These are phyloP conservation scores for Pezicula carpinea DNA, from an alignment of 2,329 filamentous ascomycete genomes.

Conservation along the genomic window DNA sequence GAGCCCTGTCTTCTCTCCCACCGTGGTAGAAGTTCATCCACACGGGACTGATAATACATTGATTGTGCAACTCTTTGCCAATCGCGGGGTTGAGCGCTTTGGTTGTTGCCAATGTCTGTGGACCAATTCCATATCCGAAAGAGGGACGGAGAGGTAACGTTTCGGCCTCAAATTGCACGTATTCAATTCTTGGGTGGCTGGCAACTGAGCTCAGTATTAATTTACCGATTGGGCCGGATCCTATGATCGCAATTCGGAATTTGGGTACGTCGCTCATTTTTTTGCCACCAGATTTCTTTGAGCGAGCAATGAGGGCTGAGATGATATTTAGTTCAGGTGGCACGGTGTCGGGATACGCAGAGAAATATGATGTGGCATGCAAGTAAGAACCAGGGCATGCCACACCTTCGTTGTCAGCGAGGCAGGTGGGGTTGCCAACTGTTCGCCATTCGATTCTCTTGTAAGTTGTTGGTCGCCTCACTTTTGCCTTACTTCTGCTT, in stretches of 20 bases:
- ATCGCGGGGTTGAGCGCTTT: conserved; percentile 2
- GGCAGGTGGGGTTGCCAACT: too few species aligned
- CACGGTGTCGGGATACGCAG: too few species aligned
- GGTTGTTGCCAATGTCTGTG: conserved; percentile 3
- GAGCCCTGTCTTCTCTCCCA: background rate
- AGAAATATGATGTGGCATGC: too few species aligned
- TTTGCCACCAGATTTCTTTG: too few species aligned
- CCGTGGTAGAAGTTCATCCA: conserved; percentile 7
- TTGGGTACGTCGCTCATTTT: background rate
- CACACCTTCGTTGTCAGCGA: too few species aligned
- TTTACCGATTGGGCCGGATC: conserved; percentile 10
- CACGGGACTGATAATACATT: background rate
- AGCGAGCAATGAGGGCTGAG: too few species aligned
- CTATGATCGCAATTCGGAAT: conserved; percentile 10
- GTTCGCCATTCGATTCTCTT: too few species aligned
- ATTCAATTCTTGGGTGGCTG: conserved; percentile 6
- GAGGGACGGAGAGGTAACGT: conserved; percentile 7
- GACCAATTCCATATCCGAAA: conserved; percentile 9
- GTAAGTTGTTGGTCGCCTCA: too few species aligned
- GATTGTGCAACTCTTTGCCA: too few species aligned
- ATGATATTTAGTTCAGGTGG: too few species aligned
- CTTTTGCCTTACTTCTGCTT: too few species aligned
- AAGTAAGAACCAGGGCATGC: too few species aligned
- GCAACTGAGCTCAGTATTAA: conserved; percentile 6
- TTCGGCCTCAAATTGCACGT: conserved; percentile 7